Base-by-base conservation (phyloP, 805 yeast genomes). In the Danielia oregonensis region DNA sequence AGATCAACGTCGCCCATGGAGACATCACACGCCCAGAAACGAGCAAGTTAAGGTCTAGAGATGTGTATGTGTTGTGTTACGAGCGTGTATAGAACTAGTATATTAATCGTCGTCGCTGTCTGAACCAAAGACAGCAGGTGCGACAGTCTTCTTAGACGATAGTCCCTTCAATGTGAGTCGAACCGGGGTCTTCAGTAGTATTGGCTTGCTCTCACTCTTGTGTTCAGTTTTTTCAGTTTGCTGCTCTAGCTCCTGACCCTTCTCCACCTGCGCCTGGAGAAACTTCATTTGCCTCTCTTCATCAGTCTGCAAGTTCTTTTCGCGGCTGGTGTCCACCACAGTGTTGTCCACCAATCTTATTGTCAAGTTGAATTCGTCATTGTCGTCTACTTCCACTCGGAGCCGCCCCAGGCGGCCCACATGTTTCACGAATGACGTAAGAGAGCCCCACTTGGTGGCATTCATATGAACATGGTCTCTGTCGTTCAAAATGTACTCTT, bases 381-480 rank as follows among this genome's bases (percentile, higher is more conserved):
- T 63, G 12, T 51, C 42, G 5, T 59, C 63, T 2, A 44, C 42
- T 14, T 46, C 51, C 2, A 86, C 81, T 16, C 63, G 57, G 17
- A 86, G 74, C 3, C 72, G 54, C 0, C 86, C 85, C 13, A 67
- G 61, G 9, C 67, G 61, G 2, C 78, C 81, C 43, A 89, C 59
- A 44, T 76, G 63, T 39, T 74, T 71, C 14, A 86, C 70, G 52
- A 91, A 86, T 26, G 76, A 72, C 0, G 87, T 74, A 30, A 93
- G 59, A 2, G 83, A 74, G 3, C 70, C 57, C 86, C 94, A 93
- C 39, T 70, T 70, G 0, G 98, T 93, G 2, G 97, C 79, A 48
- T 87, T 88, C 82, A 93, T 77, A 57, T 91, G 98, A 8, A 88
- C 65, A 57, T 93, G 97, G 37, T 85, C 77, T 49, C 77, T 77